A percentile compares a stretch with the other conserved stretches of the same genome.
Evolutionary conservation across 2,329 filamentous ascomycete species (phyloP).

Genomic region (Didymella lethalis): DNA sequence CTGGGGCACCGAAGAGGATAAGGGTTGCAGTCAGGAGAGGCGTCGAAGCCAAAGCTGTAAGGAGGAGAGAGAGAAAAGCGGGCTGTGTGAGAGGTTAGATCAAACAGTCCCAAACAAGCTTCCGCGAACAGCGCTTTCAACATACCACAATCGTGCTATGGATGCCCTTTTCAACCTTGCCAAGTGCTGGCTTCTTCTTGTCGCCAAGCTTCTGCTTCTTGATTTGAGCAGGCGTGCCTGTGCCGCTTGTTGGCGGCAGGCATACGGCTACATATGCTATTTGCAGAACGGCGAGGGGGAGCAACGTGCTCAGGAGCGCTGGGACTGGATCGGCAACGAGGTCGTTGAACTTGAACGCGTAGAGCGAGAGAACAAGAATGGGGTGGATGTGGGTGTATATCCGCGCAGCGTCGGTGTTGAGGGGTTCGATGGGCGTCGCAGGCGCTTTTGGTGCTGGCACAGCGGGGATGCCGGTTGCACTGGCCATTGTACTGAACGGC

Average conservation of each 20-base stretch:
- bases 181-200: conserved; percentile 41
- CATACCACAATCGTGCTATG: conserved; percentile 54
- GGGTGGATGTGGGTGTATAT: conserved; percentile 73
- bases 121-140: conserved; percentile 8
- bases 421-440: conserved; percentile 56
- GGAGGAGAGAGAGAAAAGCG: conserved; percentile 71
- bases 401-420: conserved; percentile 58
- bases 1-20: conserved; percentile 89
- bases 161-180: conserved; percentile 36
- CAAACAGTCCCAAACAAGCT: neutral
- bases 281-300: conserved; percentile 71
- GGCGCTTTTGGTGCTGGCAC: conserved; percentile 32
- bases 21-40: conserved; percentile 68
- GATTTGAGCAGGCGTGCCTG: conserved; percentile 31
- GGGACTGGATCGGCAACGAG: conserved; percentile 75
- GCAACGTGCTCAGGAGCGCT: conserved; percentile 67
- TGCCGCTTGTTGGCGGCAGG: conserved; percentile 61
- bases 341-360: conserved; percentile 68
- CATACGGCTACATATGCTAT: conserved; percentile 65
- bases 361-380: conserved; percentile 69
- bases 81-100: conserved; percentile 59
- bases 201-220: conserved; percentile 63
- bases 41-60: conserved; percentile 63
- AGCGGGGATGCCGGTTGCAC: conserved; percentile 36
- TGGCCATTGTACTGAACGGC: conserved; percentile 32